These are phyloP conservation scores for Scheffersomyces stipitis DNA, from an alignment of 805 yeast genomes.

Conservation along the genomic window DNA sequence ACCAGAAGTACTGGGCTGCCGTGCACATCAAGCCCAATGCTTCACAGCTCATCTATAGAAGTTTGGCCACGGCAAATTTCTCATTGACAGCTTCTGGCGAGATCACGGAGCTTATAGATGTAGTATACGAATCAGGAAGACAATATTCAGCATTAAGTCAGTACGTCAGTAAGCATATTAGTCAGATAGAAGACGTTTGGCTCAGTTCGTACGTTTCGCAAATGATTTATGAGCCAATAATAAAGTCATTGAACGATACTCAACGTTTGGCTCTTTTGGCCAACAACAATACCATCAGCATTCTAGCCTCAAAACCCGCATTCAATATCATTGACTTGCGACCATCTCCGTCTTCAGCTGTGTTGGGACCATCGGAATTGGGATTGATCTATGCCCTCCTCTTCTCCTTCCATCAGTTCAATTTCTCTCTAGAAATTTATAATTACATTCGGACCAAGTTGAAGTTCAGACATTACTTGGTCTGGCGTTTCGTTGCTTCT, in stretches of 20 bases:
- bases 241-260: conserved; percentile 11
- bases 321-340: conserved; percentile 21
- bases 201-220: conserved; percentile 17
- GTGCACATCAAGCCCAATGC: conserved; percentile 24
- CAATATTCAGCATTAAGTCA: conserved; percentile 32
- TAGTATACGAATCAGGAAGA: conserved; percentile 27
- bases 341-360: conserved; percentile 18
- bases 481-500: conserved; percentile 28
- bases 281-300: conserved; percentile 14
- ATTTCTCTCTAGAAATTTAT: conserved; percentile 28
- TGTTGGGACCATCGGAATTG: conserved; percentile 32
- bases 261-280: conserved; percentile 12
- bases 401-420: conserved; percentile 35
- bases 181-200: conserved; percentile 20
- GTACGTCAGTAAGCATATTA: conserved; percentile 32
- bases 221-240: conserved; percentile 16
- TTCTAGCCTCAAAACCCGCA: conserved; percentile 21
- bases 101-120: conserved; percentile 16
- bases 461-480: conserved; percentile 23
- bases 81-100: conserved; percentile 6
- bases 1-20: conserved; percentile 32
- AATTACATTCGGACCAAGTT: conserved; percentile 17
- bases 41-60: conserved; percentile 21
- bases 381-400: conserved; percentile 33
- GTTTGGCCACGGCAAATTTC: conserved; percentile 13